Percentiles rank a stretch among this genome's conserved stretches.
These are phyloP conservation scores for Chernovozyma sophiae-reginae DNA, from an alignment of 1,139 yeast species.

Conservation along the genomic window DNA sequence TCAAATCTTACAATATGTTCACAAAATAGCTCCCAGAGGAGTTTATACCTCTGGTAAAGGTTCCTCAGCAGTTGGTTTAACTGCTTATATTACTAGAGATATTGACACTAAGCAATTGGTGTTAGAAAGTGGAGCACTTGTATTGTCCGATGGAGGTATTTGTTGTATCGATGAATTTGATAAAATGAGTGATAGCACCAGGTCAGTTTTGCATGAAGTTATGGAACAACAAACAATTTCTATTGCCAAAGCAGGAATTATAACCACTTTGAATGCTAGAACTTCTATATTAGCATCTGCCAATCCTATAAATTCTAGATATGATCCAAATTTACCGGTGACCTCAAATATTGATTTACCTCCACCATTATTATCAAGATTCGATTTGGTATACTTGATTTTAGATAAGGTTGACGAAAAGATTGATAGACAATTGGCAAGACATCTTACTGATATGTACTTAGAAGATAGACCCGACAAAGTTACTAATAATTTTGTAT, in stretches of 20 bases:
- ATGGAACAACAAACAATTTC: conserved; percentile 99
- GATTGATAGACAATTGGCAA: conserved; percentile 80
- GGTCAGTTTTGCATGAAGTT: conserved; percentile 95
- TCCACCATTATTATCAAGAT: conserved; percentile 90
- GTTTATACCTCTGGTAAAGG: conserved; percentile 98
- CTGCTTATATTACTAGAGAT: conserved; percentile 95
- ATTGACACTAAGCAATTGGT: conserved; percentile 90
- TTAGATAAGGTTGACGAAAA: conserved; percentile 89
- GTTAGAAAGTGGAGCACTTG: conserved; percentile 93
- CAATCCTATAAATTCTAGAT: conserved; percentile 94
- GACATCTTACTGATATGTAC: conserved; percentile 88
- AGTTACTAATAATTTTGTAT: conserved; percentile 59
- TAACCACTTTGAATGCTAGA: conserved; percentile 93
- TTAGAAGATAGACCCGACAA: conserved; percentile 81
- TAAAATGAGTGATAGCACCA: conserved; percentile 91
- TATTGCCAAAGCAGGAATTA: conserved; percentile 96
- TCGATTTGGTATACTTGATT: conserved; percentile 87
- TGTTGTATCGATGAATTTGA: conserved; percentile 99
- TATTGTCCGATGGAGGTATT: conserved; percentile 95
- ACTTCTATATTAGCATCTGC: conserved; percentile 96
- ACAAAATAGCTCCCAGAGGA: conserved; percentile 96
- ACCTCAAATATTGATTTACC: conserved; percentile 94
- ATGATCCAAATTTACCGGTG: conserved; percentile 89
- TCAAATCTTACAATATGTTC: conserved; percentile 89
- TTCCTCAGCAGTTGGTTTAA: conserved; percentile 97